phyloP scores from a whole-genome alignment of 495 filamentous ascomycete species.

The Xylaria acuta region DNA sequence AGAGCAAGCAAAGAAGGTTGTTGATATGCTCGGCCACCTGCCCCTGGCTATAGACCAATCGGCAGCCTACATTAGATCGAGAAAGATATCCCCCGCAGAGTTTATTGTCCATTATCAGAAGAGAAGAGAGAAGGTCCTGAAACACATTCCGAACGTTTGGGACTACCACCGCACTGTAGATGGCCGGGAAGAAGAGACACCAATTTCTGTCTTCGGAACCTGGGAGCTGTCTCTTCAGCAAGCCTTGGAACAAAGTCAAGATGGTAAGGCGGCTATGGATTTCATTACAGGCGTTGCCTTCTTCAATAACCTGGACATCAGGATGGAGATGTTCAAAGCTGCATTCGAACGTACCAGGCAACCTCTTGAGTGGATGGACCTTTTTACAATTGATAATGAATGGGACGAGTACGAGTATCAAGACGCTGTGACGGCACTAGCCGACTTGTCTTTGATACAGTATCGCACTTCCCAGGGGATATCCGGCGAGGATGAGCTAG shows the following conservation, averaged over 20 bases:
- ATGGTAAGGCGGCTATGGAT: neutral
- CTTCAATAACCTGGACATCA: constrained; percentile 16
- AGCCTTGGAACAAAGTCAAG: constrained; percentile 10
- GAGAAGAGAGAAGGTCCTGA: constrained; percentile 10
- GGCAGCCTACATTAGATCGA: constrained; percentile 20
- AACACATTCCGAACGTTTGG: constrained; percentile 9
- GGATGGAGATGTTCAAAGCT: constrained; percentile 14
- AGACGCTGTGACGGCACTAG: neutral
- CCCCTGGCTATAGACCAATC: constrained; percentile 10
- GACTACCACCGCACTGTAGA: constrained; percentile 14
- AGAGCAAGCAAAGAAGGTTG: constrained; percentile 16
- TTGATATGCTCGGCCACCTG: constrained; percentile 9
- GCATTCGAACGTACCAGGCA: constrained; percentile 4
- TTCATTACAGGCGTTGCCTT: constrained; percentile 4
- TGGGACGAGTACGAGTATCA: constrained; percentile 20
- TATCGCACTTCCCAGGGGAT: neutral
- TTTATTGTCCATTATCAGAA: constrained; percentile 18
- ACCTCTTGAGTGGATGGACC: neutral
- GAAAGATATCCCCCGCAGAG: neutral
- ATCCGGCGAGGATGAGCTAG: constrained; percentile 1
- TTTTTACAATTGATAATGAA: constrained; percentile 9
- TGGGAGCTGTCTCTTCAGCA: constrained; percentile 18
- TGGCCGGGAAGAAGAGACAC: constrained; percentile 2
- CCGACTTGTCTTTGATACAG: constrained; percentile 11
- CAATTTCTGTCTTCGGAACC: constrained; percentile 15